Base-by-base conservation (phyloP, 2,329 filamentous ascomycete species). In the Cryphonectria nitschkei region DNA sequence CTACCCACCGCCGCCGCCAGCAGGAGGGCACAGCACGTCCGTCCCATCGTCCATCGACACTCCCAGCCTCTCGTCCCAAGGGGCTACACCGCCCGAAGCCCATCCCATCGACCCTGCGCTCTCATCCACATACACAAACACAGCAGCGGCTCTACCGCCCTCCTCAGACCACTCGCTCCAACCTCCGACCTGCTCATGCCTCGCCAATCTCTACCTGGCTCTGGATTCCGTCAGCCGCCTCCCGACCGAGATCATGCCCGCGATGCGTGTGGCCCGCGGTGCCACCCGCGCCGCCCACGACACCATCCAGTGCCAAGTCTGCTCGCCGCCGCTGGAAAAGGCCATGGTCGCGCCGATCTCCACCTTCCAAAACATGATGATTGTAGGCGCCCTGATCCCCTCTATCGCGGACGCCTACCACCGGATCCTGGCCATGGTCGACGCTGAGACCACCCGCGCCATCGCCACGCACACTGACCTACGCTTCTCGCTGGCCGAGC, bases 331-430 rank as follows among this genome's bases (percentile, higher is more conserved):
- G 46, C 77, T 79, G 0, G 54, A 67, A 11, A 32, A 68, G 56
- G 54, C 9, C 66, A 63, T 62, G 68, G 54, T 8, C 8, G 80
- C 82, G 1, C 81, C 83, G 32, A 82, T 89, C 66, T 84, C 86
- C 67, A 75, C 82, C 41, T 86, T 88, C 72, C 88, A 90, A 76
- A 89, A 84, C 75, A 81, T 86, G 65, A 89, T 90, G 87, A 81
- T 88, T 67, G 80, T 90, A 4, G 86, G 84, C 8, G 84, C 87
- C 1, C 82, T 90, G 41, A 80, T 90, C 3, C 87, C 88, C 1
- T 86, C 86, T 11, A 83, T 88, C 61, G 87, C 85, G 68, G 85
- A 88, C 76, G 85, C 86, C 9, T 90, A 90, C 80, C 82, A 82
- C 68, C 80, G 78, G 39, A 86, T 91, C 63, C 80, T 90, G 16